Evolutionary conservation across 2,329 filamentous ascomycete genomes (phyloP).

Genomic region (Myriosclerotinia scirpicola): DNA sequence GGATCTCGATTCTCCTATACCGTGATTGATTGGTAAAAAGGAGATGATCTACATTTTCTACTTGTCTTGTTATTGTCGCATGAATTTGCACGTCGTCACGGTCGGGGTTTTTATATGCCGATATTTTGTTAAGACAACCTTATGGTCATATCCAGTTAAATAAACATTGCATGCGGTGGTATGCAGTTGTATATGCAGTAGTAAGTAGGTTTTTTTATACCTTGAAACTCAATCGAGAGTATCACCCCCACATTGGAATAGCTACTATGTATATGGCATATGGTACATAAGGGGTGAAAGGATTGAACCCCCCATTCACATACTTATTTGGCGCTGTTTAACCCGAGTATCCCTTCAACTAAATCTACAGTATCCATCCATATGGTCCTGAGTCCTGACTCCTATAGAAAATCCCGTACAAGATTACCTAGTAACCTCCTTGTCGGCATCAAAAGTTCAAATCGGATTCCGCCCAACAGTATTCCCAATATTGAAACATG

Average conservation of each 20-base stretch:
- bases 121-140: background rate
- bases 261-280: too few species aligned
- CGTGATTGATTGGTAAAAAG: constrained; percentile 17
- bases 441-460: background rate
- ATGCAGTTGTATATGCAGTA: background rate
- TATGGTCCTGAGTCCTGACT: too few species aligned
- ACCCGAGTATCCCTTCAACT: background rate
- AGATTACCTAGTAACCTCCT: background rate
- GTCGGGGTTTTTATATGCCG: background rate
- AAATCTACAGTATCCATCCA: background rate
- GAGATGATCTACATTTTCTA: constrained; percentile 14
- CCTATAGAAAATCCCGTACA: background rate
- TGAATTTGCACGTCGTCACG: background rate
- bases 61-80: constrained; percentile 13
- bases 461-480: background rate
- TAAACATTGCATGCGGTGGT: constrained; percentile 5
- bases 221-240: background rate
- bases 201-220: background rate
- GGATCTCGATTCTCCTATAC: background rate
- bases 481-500: constrained; percentile 8
- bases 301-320: too few species aligned
- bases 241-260: too few species aligned
- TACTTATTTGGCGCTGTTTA: too few species aligned
- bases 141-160: background rate
- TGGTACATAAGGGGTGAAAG: too few species aligned